These are phyloP conservation scores for Chamaecrista fasciculata DNA, from an alignment of 306 rosid genomes.

Conservation along the genomic window DNA sequence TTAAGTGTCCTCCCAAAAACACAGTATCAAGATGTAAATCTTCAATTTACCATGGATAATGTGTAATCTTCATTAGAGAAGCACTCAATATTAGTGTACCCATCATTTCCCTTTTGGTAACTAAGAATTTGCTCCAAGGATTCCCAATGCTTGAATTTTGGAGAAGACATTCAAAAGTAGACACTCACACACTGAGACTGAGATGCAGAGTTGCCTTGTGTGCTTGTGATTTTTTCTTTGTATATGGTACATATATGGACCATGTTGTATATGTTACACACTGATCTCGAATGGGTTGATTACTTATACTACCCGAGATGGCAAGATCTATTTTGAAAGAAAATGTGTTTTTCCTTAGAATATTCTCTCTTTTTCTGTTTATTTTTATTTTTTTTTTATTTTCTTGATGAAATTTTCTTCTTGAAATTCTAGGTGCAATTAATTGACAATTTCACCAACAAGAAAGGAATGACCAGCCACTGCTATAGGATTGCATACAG, in stretches of 20 bases:
- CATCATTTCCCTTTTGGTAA: no score
- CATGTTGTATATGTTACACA: no score
- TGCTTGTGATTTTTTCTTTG: neutral
- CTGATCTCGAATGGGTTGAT: no score
- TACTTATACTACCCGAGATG: neutral
- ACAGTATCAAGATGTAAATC: no score
- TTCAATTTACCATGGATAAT: no score
- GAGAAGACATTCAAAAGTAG: no score
- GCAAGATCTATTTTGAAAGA: neutral
- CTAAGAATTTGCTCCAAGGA: no score
- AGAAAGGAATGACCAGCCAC: slow-evolving; percentile 96
- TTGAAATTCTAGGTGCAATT: slow-evolving; percentile 62
- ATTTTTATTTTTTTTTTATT: no score
- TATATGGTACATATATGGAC: neutral
- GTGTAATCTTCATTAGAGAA: no score
- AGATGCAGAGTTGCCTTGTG: neutral
- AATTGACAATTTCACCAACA: slow-evolving; percentile 95
- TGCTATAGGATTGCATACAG: slow-evolving; percentile 93
- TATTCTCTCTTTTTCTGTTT: neutral
- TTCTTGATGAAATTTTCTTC: slow-evolving; percentile 2
- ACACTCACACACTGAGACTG: neutral
- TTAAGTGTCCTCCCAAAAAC: no score
- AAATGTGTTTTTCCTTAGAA: neutral
- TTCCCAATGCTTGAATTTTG: no score
- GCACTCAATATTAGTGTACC: no score